phyloP scores from a whole-genome alignment of 352 stramenopile genomes.

The Pilasporangium apinafurcum region DNA sequence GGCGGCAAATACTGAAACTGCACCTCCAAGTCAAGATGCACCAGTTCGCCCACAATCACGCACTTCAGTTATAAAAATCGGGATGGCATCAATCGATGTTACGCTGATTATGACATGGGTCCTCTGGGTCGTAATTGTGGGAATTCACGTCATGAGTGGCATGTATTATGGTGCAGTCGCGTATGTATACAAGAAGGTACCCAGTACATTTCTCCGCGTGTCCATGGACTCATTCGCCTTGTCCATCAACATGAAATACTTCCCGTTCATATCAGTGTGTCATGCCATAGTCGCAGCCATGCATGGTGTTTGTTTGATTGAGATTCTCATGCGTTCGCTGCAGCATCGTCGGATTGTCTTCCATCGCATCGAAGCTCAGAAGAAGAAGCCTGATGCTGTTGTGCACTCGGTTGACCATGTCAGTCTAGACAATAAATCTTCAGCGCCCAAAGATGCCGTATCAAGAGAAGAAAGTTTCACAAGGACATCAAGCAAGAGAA shows the following conservation, averaged over 20 bases:
- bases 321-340: constrained; percentile 8
- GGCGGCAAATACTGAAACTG: too few species aligned
- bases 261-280: constrained; percentile 4
- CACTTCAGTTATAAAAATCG: too few species aligned
- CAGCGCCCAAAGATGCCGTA: too few species aligned
- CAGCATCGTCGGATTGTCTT: constrained; percentile 4
- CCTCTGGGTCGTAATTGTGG: constrained; percentile 1
- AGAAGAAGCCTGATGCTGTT: too few species aligned
- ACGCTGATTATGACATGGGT: too few species aligned
- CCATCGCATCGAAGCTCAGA: constrained; percentile 2
- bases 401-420: too few species aligned
- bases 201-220: neutral
- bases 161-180: neutral
- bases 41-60: too few species aligned
- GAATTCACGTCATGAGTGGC: neutral
- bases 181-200: constrained; percentile 1
- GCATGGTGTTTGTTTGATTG: constrained; percentile 3
- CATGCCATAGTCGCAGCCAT: constrained; percentile 3
- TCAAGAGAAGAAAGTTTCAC: too few species aligned
- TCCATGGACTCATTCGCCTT: constrained; percentile 3
- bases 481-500: too few species aligned
- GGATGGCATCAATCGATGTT: too few species aligned
- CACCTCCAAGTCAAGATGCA: too few species aligned
- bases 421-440: too few species aligned
- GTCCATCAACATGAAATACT: constrained; percentile 12